Conservation (phyloP, 139 green algal genomes). For the Gonium pectorale region DNA sequence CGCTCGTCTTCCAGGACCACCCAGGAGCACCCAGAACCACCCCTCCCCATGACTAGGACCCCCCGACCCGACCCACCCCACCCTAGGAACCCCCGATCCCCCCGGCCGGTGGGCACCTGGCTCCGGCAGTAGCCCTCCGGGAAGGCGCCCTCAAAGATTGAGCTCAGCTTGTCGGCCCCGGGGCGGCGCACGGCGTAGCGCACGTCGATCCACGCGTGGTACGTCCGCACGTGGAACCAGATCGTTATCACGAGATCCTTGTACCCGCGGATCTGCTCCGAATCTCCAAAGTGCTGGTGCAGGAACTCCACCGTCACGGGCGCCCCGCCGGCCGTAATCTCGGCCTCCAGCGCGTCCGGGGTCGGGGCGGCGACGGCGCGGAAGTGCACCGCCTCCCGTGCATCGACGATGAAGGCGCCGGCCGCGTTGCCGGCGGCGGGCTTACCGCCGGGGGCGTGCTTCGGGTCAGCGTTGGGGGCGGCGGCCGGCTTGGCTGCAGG, state of each 20-base stretch:
- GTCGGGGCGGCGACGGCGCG: not conserved
- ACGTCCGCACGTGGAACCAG: slow-evolving; percentile 61
- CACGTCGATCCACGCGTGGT: slow-evolving; percentile 64
- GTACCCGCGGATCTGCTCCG: slow-evolving; percentile 61
- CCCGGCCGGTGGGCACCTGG: too few relatives aligned
- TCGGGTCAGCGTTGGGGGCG: not conserved
- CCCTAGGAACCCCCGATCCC: too few relatives aligned
- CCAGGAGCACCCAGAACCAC: not conserved
- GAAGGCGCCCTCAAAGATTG: slow-evolving; percentile 52
- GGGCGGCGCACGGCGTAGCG: slow-evolving; percentile 52
- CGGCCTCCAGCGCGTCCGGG: slow-evolving; percentile 25
- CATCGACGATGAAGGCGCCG: not conserved
- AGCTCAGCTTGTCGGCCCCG: slow-evolving; percentile 55
- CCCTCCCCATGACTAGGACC: not conserved
- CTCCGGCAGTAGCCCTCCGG: slow-evolving; percentile 37
- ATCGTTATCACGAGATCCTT: slow-evolving; percentile 55
- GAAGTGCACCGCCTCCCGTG: slow-evolving; percentile 23
- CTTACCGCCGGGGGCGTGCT: not conserved
- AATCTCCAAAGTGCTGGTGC: slow-evolving; percentile 56
- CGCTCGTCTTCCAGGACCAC: too few relatives aligned
- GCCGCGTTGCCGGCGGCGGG: not conserved
- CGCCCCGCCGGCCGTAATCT: slow-evolving; percentile 46
- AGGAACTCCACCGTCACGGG: slow-evolving; percentile 52
- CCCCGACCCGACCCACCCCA: too few relatives aligned
- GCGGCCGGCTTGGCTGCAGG: not conserved